Evolutionary conservation across 2,329 filamentous ascomycete genomes (phyloP), one percentile per base, ranked within the genome.

Genomic region (Cephalotrichum gorgonifer): DNA sequence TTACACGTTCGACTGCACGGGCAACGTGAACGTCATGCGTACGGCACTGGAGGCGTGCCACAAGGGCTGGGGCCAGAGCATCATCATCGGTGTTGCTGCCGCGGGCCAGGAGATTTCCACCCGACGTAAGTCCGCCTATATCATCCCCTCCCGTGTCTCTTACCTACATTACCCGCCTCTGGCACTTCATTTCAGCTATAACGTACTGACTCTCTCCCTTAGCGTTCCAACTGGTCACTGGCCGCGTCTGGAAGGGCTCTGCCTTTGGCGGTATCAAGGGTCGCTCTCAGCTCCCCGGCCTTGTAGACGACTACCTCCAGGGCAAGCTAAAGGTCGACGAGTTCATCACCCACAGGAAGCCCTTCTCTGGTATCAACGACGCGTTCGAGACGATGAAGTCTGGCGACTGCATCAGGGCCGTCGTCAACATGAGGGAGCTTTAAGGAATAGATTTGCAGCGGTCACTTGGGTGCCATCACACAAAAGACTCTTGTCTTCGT

Each of bases 1-100:
- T 74, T 97, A 96, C 75, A 98, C 93, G 45, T 98, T 98, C 65
- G 93, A 98, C 74, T 97, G 93, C 78, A 98, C 93, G 6, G 93
- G 93, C 52, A 97, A 97, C 62, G 90, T 97, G 48, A 80, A 83
- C 58, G 93, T 98, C 50, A 98, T 95, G 93, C 80, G 93, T 54
- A 86, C 88, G 48, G 93, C 93, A 38, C 81, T 98, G 52, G 91
- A 98, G 74, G 90, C 93, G 44, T 97, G 90, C 75, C 93, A 98
- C 77, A 98, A 98, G 81, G 93, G 93, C 44, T 98, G 93, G 93
- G 93, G 93, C 61, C 81, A 96, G 77, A 94, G 86, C 64, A 95
- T 98, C 68, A 81, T 98, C 67, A 98, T 98, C 61, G 93, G 93
- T 68, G 93, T 98, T 55, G 91, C 91, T 53, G 91, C 91, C 57